These are phyloP conservation scores for Anthostomella pinea DNA, from an alignment of 2,329 filamentous ascomycete genomes.

Conservation along the genomic window DNA sequence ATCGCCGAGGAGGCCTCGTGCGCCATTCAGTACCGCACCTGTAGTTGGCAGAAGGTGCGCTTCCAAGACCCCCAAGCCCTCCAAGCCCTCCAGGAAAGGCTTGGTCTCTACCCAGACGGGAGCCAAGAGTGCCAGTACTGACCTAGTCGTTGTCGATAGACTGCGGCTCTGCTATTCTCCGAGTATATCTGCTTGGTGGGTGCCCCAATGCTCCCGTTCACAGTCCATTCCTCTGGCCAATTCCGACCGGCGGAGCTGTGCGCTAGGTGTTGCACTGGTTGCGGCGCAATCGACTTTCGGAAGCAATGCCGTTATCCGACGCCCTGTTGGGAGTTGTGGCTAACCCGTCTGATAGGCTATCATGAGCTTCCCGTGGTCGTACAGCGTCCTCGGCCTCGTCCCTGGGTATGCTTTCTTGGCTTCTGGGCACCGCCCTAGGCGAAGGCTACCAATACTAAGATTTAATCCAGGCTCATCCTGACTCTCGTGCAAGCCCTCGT, in stretches of 20 bases:
- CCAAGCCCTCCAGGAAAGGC: not conserved
- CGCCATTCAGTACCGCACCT: slow-evolving; percentile 87
- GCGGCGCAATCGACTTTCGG: no score
- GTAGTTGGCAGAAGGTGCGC: slow-evolving; percentile 82
- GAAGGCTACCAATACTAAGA: slow-evolving; percentile 15
- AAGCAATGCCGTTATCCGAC: not conserved
- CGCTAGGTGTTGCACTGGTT: no score
- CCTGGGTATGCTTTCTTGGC: slow-evolving; percentile 53
- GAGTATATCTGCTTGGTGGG: slow-evolving; percentile 87
- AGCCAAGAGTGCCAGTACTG: slow-evolving; percentile 12
- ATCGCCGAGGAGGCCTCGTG: slow-evolving; percentile 73
- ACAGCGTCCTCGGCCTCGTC: slow-evolving; percentile 81
- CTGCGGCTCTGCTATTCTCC: slow-evolving; percentile 83
- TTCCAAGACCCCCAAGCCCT: slow-evolving; percentile 1
- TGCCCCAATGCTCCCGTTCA: no score
- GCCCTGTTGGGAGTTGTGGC: slow-evolving; percentile 5
- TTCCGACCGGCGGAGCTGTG: no score
- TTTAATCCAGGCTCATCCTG: slow-evolving; percentile 59
- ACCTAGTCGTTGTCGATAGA: slow-evolving; percentile 53
- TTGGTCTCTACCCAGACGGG: slow-evolving; percentile 7
- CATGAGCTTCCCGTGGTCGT: slow-evolving; percentile 95
- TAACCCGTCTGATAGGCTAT: slow-evolving; percentile 53
- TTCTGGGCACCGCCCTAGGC: slow-evolving; percentile 10
- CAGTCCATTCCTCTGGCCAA: no score
- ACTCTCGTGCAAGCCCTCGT: slow-evolving; percentile 74